Base-by-base conservation (phyloP, 352 stramenopile species). In the Aphanomyces stellatus region DNA sequence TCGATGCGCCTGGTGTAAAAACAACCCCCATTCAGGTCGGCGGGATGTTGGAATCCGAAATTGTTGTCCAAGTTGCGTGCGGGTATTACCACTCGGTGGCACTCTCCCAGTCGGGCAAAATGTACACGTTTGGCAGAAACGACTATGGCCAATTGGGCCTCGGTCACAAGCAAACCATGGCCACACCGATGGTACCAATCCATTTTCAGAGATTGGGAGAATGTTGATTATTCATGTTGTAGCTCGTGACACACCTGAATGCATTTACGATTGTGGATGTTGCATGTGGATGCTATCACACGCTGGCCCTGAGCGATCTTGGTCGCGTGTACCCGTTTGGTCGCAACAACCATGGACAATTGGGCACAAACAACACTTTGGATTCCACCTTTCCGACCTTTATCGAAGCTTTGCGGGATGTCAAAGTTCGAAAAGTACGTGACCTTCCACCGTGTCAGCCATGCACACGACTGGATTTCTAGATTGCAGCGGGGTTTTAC, bases 71-170 rank as follows among this genome's bases (percentile, higher is more conserved):
- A 53, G 64, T 98, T 22, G 83, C 87, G 25, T 97, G 89, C 57
- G 91, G 90, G 10, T 98, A 98, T 64, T 96, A 97, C 69, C 91
- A 98, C 73, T 96, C 91, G 4, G 76, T 95, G 4, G 75, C 82
- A 30, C 74, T 96, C 19, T 85, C 80, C 8, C 77, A 87, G 10
- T 72, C 69, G 56, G 88, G 81, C 15, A 74, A 73, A 33, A 73
- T 97, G 42, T 95, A 82, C 62, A 86, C 85, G 4, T 97, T 97
- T 69, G 92, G 92, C 4, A 73, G 90, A 22, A 98, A 98, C 63
- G 91, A 98, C 76, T 98, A 96, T 57, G 92, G 92, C 2, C 91
- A 98, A 63, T 80, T 98, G 27, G 92, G 92, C 30, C 77, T 97
- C 27, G 90, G 92, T 13, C 87, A 97, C 73, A 88, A 87, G 62